Conservation (phyloP, 148 eudicot genomes). For the Chenopodium berlandieri region DNA sequence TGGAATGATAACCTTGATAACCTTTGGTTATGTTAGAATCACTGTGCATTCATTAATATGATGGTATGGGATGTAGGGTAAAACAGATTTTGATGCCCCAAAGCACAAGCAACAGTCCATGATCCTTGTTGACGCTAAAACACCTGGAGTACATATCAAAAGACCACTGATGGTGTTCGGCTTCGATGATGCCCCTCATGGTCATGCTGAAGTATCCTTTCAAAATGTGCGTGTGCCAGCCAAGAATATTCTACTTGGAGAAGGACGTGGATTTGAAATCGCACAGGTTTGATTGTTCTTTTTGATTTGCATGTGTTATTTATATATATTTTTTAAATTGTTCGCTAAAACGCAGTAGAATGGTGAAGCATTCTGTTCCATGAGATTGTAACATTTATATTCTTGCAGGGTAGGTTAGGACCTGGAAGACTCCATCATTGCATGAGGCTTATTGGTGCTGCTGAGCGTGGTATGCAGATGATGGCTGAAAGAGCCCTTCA, state of each 20-base stretch:
- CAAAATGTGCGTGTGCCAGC: conserved; percentile 80
- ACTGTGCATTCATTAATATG: neutral
- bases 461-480: conserved; percentile 97
- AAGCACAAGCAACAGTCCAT: conserved; percentile 93
- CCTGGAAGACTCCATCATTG: conserved; percentile 99
- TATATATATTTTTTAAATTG: neutral
- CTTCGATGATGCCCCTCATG: conserved; percentile 98
- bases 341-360: neutral
- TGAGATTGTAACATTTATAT: neutral
- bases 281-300: conserved; percentile 64
- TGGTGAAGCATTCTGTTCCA: neutral
- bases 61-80: conserved; percentile 61
- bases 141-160: conserved; percentile 67
- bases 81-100: conserved; percentile 80
- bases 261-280: conserved; percentile 97
- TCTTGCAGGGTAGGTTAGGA: conserved; percentile 85
- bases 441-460: conserved; percentile 91
- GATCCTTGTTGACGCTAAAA: conserved; percentile 82
- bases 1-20: neutral
- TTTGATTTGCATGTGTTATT: neutral
- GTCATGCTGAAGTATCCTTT: conserved; percentile 89
- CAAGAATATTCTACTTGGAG: conserved; percentile 82
- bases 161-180: conserved; percentile 94
- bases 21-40: neutral
- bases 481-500: conserved; percentile 84